Base-by-base conservation (phyloP, 2,329 filamentous ascomycete species). In the Fusarium sp. region DNA sequence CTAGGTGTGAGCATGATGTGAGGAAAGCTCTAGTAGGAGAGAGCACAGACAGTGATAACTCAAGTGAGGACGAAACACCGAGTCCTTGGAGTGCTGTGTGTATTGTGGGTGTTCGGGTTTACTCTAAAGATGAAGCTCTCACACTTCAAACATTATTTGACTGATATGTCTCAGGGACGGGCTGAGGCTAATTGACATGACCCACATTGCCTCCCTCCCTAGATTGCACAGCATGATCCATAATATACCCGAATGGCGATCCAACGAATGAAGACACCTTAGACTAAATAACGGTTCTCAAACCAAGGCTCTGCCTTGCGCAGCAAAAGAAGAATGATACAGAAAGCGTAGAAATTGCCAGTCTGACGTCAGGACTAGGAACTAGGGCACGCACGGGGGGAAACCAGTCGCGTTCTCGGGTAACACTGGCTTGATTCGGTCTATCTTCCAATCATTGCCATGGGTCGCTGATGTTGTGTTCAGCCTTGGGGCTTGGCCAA, bases 401-500 rank as follows among this genome's bases (percentile, higher is more conserved):
- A 25, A 25, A 43, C 42, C 42, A 23, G n/a, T 43, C n/a, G 38
- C 38, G 38, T 40, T 40, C 38, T 40, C 38, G 19, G 38, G 19
- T 6, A 40, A 40, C 38, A 19, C 38, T 40, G 11, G 38, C 38
- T 40, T 40, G 38, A 40, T 11, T 40, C 38, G 38, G 38, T 40
- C 38, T 6, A 40, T 40, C 4, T 40, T 40, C 19, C 38, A 40
- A 40, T 40, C 38, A n/a, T 40, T 40, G 77, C 79, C 44, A 75
- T 73, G 21, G 80, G 81, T 63, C 79, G 79, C 54, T 81, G 83
- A 28, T 79, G 80, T 56, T 81, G 83, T 28, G 82, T 80, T 89
- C 86, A n/a, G 81, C 79, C 78, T 86, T 87, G 43, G 85, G 38
- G 81, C 78, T 86, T 89, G 12, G 83, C 79, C 78, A 84, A 85